A percentile compares a stretch with the other conserved stretches of the same genome.
These are phyloP conservation scores for Silene vulgaris DNA, from an alignment of 179 eudicot genomes.

Conservation along the genomic window DNA sequence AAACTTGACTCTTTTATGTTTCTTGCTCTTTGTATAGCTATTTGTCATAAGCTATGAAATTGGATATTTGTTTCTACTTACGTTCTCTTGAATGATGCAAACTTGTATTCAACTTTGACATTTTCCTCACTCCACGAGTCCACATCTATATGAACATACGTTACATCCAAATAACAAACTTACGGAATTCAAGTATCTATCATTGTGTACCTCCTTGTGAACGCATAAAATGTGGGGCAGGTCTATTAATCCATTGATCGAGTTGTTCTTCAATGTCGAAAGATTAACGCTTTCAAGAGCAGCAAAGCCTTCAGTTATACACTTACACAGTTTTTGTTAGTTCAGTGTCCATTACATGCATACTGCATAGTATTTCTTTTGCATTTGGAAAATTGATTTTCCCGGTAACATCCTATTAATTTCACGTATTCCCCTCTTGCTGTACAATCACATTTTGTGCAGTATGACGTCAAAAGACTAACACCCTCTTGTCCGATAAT, in stretches of 20 bases:
- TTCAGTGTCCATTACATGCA: not conserved
- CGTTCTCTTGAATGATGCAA: not conserved
- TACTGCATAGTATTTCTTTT: not conserved
- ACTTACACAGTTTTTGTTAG: not conserved
- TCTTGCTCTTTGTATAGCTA: not conserved
- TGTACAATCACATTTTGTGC: not conserved
- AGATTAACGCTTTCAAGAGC: not conserved
- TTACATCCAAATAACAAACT: too few species aligned
- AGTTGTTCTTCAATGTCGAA: not conserved
- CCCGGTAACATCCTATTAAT: not conserved
- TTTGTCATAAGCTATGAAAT: not conserved
- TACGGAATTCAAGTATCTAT: too few species aligned
- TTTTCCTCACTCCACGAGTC: not conserved
- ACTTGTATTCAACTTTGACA: not conserved
- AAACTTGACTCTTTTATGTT: conserved; percentile 9
- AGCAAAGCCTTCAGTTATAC: not conserved
- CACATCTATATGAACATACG: not conserved
- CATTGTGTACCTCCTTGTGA: too few species aligned
- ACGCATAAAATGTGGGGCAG: too few species aligned
- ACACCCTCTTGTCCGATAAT: not conserved
- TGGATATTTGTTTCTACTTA: not conserved
- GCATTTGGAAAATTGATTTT: too few species aligned
- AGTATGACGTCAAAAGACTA: not conserved
- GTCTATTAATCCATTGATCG: too few species aligned
- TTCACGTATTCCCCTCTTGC: not conserved